Percentiles rank a stretch among this genome's conserved stretches.
These are phyloP conservation scores for Calocera viscosa DNA, from an alignment of 768 basidiomycete genomes.

Conservation along the genomic window DNA sequence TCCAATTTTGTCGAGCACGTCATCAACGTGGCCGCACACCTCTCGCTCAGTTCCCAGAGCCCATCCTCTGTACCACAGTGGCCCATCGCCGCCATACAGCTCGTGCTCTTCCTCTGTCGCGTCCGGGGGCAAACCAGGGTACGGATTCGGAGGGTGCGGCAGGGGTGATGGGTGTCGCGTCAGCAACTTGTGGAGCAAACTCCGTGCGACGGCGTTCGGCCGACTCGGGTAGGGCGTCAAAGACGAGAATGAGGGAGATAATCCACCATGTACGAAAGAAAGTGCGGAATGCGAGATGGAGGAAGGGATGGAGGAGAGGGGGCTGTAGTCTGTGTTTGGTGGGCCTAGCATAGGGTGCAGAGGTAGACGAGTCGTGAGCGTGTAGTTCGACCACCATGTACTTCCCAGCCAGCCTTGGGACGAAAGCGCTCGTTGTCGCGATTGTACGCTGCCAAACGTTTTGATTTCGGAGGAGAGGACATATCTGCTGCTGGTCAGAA, in stretches of 20 bases:
- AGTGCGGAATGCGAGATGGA: conserved; percentile 62
- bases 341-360: conserved; percentile 57
- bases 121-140: conserved; percentile 44
- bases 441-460: conserved; percentile 61
- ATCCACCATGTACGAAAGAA: conserved; percentile 88
- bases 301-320: conserved; percentile 36
- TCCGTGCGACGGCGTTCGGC: conserved; percentile 64
- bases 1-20: conserved; percentile 59
- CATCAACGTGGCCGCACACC: conserved; percentile 59
- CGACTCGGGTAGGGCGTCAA: conserved; percentile 70
- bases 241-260: conserved; percentile 59
- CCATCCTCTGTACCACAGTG: conserved; percentile 92
- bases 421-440: conserved; percentile 60
- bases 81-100: conserved; percentile 66
- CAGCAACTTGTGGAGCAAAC: conserved; percentile 61
- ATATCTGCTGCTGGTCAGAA: conserved; percentile 42
- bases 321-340: conserved; percentile 43
- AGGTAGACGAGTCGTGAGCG: conserved; percentile 66
- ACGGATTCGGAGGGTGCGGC: conserved; percentile 65
- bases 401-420: conserved; percentile 59
- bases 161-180: conserved; percentile 47
- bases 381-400: conserved; percentile 78
- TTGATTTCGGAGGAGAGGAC: conserved; percentile 70
- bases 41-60: conserved; percentile 58
- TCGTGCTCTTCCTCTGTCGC: conserved; percentile 54